Conservation (phyloP, 2,329 filamentous ascomycete genomes). For the Corynespora cassiicola region DNA sequence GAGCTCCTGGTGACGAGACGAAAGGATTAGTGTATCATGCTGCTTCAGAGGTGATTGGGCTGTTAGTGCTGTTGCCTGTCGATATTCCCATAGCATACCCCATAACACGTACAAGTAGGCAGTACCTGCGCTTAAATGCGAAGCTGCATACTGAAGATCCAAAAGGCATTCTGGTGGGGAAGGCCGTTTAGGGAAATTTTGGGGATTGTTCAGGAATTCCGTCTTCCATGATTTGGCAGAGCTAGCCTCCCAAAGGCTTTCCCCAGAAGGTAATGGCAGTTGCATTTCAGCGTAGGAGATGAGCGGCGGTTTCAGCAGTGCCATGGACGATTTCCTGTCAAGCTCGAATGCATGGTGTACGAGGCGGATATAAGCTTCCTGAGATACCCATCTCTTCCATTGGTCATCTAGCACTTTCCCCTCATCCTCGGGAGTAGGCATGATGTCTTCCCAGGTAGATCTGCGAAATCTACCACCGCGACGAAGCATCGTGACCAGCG, state of each 20-base stretch:
- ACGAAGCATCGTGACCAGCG: conserved; percentile 62
- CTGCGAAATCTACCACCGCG: conserved; percentile 66
- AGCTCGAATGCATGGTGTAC: conserved; percentile 70
- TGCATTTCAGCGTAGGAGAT: conserved; percentile 74
- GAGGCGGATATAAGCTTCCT: conserved; percentile 73
- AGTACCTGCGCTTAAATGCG: conserved; percentile 51
- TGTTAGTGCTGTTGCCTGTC: conserved; percentile 63
- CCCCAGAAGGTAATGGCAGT: conserved; percentile 68
- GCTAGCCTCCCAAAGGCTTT: conserved; percentile 70
- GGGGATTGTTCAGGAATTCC: conserved; percentile 56
- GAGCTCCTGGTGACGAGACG: conserved; percentile 60
- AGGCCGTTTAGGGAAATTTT: conserved; percentile 22
- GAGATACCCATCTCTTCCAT: conserved; percentile 69
- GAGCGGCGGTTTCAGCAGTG: conserved; percentile 67
- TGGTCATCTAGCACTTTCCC: conserved; percentile 66
- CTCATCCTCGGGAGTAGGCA: conserved; percentile 61
- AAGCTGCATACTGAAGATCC: conserved; percentile 28
- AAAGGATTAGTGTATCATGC: conserved; percentile 46
- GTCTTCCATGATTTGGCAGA: conserved; percentile 70
- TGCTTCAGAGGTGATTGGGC: conserved; percentile 46
- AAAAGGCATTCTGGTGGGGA: conserved; percentile 36
- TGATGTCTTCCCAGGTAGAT: conserved; percentile 60
- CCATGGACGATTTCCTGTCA: conserved; percentile 72
- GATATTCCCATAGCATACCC: conserved; percentile 70
- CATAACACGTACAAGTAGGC: conserved; percentile 72